phyloP scores from a whole-genome alignment of 352 stramenopile genomes.

The Phytophthora lateralis region DNA sequence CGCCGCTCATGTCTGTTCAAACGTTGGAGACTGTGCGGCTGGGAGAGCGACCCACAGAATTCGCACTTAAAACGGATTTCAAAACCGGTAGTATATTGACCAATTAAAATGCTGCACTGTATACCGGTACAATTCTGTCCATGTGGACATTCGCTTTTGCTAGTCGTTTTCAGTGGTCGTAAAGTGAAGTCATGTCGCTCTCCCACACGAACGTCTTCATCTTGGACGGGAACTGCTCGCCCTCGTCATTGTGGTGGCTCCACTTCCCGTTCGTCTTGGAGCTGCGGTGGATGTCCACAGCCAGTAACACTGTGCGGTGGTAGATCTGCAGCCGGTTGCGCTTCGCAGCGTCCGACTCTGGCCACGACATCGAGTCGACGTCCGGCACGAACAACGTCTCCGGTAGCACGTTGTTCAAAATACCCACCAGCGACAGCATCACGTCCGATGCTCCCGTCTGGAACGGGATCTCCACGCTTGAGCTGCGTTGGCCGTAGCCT shows the following conservation, averaged over 20 bases:
- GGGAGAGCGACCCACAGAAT: constrained; percentile 5
- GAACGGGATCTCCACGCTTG: constrained; percentile 44
- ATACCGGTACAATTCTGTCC: background rate
- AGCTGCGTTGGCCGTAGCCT: constrained; percentile 42
- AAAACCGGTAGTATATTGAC: background rate
- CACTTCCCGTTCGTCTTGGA: constrained; percentile 48
- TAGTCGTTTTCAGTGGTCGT: background rate
- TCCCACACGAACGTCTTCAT: constrained; percentile 35
- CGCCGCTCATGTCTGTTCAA: constrained; percentile 63
- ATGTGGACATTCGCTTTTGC: background rate
- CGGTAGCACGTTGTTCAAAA: constrained; percentile 62
- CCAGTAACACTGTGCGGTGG: constrained; percentile 47
- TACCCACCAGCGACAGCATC: constrained; percentile 52
- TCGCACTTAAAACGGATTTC: background rate
- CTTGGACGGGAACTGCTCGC: constrained; percentile 12
- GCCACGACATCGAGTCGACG: constrained; percentile 24
- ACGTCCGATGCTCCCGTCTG: constrained; percentile 57
- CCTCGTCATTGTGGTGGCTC: background rate
- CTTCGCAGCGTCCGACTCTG: constrained; percentile 35
- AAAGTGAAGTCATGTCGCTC: background rate
- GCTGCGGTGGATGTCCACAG: constrained; percentile 54
- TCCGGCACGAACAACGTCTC: constrained; percentile 46
- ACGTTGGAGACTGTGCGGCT: constrained; percentile 28
- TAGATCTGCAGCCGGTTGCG: constrained; percentile 52
- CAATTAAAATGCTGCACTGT: background rate